Evolutionary conservation across 164 flowering plant species (phyloP), one percentile per base, ranked within the genome.

Genomic region (Umbellularia californica): DNA sequence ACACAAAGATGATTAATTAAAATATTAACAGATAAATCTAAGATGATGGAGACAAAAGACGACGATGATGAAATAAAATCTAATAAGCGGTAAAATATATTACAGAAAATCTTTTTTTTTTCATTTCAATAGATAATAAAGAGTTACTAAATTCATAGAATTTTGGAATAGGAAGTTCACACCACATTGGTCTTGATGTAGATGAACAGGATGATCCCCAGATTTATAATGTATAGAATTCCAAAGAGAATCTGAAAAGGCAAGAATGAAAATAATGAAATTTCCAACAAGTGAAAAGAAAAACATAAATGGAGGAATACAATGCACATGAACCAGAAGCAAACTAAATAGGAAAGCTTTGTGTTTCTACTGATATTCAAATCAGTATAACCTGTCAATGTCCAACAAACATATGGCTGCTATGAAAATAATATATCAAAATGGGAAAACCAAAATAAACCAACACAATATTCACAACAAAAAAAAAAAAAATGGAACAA

Each of bases 131-230:
- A 55, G 60, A 52, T 50, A 15, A 4, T 9, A 50, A 23, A 70
- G 28, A 15, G 12, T 2, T 12, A 10, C 9, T 11, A 4, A 17
- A 19, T 33, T 19, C 5, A n/a, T 71, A 17, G 30, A 52, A 30
- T 2, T 5, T 2, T 27, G 25, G 47, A 5, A 33, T 15, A 20
- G 51, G 22, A 58, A 65, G 55, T 62, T 17, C 90, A 67, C 90
- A 95, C 99, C 98, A 84, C 88, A 79, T 93, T 88, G 70, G 96
- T 88, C 88, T 92, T 93, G 74, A 81, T 71, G 70, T 95, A 95
- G 77, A 95, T 83, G 77, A 87, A 84, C 47, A 93, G 79, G 78
- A 95, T 72, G 67, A 92, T 86, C 68, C 85, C 94, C 80, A 95
- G 84, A 80, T 93, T 93, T 71, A 87, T 68, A 77, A 93, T 80